phyloP scores from a whole-genome alignment of 345 rosid genomes.

The Aethionema arabicum region DNA sequence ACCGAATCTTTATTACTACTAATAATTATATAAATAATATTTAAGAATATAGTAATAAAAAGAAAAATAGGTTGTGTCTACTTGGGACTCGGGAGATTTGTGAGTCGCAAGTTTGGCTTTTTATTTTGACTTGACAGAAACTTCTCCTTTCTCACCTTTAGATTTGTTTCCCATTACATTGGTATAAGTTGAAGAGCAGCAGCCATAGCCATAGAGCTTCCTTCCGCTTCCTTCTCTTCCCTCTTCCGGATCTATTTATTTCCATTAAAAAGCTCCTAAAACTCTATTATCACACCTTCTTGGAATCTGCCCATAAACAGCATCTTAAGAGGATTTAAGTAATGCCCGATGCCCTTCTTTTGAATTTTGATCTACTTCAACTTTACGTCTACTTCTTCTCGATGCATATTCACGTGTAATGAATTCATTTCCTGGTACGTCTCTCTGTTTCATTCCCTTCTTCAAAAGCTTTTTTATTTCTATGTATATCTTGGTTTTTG shows the following conservation, averaged over 20 bases:
- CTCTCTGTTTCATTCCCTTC: conserved; percentile 19
- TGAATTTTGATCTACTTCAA: conserved; percentile 14
- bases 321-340: conserved; percentile 21
- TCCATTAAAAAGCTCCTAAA: conserved; percentile 22
- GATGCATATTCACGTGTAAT: conserved; percentile 10
- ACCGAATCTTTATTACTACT: conserved; percentile 19
- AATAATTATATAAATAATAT: not conserved
- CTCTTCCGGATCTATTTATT: conserved; percentile 30
- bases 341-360: conserved; percentile 21
- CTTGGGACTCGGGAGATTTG: conserved; percentile 28
- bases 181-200: not conserved
- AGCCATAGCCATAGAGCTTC: conserved; percentile 30
- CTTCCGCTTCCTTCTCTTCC: conserved; percentile 26
- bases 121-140: conserved; percentile 36
- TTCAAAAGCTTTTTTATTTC: conserved; percentile 1
- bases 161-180: conserved; percentile 4
- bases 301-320: conserved; percentile 33
- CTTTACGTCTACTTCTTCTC: not conserved
- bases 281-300: conserved; percentile 17
- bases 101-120: conserved; percentile 37
- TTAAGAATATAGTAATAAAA: not conserved
- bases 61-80: conserved; percentile 27
- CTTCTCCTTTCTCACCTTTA: conserved; percentile 18
- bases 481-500: not conserved
- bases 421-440: conserved; percentile 21